Percentiles rank a stretch among this genome's conserved stretches.
Conservation (phyloP, 208 protist genomes). For the Trypanosoma cruzi region DNA sequence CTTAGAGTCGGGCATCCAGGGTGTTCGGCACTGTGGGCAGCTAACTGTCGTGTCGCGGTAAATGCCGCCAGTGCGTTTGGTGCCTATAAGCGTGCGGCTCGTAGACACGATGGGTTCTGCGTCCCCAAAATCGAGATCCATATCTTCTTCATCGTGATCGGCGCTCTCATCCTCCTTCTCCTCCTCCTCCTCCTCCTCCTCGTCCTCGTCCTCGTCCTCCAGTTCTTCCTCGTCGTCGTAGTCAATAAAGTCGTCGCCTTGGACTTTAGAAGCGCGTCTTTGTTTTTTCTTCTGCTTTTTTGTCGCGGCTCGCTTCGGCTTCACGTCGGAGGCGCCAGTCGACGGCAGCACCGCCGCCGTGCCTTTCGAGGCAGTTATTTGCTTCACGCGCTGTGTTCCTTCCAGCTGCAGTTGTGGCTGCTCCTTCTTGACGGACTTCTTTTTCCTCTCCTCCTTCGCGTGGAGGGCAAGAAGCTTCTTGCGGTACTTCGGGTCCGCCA, state of each 20-base stretch:
- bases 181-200: no score
- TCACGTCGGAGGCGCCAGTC: background rate
- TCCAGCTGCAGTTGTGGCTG: background rate
- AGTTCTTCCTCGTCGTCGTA: conserved; percentile 26
- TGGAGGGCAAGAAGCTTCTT: conserved; percentile 30
- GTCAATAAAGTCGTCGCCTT: conserved; percentile 24
- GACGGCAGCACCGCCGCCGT: background rate
- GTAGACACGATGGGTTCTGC: conserved; percentile 58
- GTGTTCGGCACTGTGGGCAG: conserved; percentile 75
- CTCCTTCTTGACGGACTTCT: conserved; percentile 10
- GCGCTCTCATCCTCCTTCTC: no score
- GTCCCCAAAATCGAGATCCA: conserved; percentile 8
- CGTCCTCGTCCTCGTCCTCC: conserved; percentile 14
- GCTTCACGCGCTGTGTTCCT: conserved; percentile 6
- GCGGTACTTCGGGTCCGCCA: conserved; percentile 66
- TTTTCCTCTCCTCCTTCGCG: conserved; percentile 11
- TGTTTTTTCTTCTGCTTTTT: background rate
- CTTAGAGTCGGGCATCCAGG: conserved; percentile 71
- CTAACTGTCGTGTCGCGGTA: conserved; percentile 58
- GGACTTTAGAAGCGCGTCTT: conserved; percentile 2
- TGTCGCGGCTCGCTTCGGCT: background rate
- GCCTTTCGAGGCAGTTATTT: background rate
- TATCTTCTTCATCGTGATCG: conserved; percentile 26
- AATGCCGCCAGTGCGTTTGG: conserved; percentile 43
- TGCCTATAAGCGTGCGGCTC: conserved; percentile 68